These are phyloP conservation scores for Chenopodium album DNA, from an alignment of 148 eudicot genomes.

Conservation along the genomic window DNA sequence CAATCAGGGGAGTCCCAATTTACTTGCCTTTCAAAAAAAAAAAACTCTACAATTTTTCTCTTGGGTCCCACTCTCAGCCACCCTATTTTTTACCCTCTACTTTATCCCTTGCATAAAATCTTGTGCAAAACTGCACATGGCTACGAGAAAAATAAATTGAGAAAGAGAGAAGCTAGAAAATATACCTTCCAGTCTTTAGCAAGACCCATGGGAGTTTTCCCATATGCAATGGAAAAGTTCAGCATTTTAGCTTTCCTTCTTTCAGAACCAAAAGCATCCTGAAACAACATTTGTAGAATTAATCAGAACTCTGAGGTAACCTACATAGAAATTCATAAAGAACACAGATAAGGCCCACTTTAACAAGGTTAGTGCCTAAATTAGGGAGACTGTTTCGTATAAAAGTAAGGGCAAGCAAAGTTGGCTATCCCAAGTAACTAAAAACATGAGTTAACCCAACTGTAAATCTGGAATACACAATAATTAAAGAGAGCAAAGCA, in stretches of 20 bases:
- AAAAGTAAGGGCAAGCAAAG: background rate
- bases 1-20: too few species aligned
- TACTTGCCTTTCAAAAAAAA: too few species aligned
- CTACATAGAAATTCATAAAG: background rate
- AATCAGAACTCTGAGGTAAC: background rate
- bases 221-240: conserved; percentile 98
- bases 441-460: background rate
- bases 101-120: too few species aligned
- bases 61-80: too few species aligned
- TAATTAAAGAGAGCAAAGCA: background rate
- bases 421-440: background rate
- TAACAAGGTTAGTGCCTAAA: background rate
- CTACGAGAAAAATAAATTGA: too few species aligned
- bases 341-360: background rate
- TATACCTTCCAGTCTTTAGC: conserved; percentile 98
- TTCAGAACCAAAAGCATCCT: conserved; percentile 96
- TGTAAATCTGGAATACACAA: background rate
- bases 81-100: too few species aligned
- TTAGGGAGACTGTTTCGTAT: background rate
- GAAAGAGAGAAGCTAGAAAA: conserved; percentile 5
- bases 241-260: conserved; percentile 99
- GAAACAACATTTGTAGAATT: conserved; percentile 21
- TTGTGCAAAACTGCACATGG: too few species aligned
- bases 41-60: too few species aligned
- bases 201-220: conserved; percentile 86